Conservation (phyloP, 176 grass and related monocot species). For the Oryza rufipogon region DNA sequence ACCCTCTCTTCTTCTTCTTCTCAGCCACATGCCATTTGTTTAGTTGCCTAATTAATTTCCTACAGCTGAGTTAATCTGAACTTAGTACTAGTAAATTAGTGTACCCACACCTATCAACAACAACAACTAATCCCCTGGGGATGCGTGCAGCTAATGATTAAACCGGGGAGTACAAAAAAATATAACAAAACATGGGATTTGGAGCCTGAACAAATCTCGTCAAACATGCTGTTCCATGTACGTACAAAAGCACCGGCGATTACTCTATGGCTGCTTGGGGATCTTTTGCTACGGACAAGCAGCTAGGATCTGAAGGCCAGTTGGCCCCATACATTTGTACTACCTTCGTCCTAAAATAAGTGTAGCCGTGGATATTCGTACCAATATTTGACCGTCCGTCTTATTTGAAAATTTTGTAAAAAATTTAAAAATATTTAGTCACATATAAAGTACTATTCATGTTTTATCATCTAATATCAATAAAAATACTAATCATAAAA, state of each 20-base stretch:
- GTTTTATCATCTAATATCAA: too few relatives aligned
- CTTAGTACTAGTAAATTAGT: background rate
- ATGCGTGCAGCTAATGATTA: conserved; percentile 27
- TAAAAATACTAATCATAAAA: too few relatives aligned
- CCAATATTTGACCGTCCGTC: too few relatives aligned
- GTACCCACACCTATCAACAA: background rate
- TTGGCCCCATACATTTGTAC: background rate
- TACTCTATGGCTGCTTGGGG: background rate
- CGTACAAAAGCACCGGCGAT: conserved; percentile 8
- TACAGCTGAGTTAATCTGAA: background rate
- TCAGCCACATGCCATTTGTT: background rate
- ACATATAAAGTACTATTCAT: too few relatives aligned
- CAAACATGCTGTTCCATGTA: conserved; percentile 24
- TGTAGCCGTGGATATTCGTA: too few relatives aligned
- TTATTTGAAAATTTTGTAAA: too few relatives aligned
- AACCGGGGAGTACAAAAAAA: background rate
- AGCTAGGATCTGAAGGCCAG: conserved; percentile 25
- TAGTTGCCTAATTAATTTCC: background rate
- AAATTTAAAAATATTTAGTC: too few relatives aligned
- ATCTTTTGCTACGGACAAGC: conserved; percentile 37
- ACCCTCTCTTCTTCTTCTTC: background rate
- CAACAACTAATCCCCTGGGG: conserved; percentile 10
- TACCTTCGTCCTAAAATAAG: too few relatives aligned
- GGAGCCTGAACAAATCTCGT: conserved; percentile 4
- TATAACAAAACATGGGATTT: conserved; percentile 6